These are phyloP conservation scores for Saccharomyces cerevisiae DNA, from an alignment of 805 yeast species.

Conservation along the genomic window DNA sequence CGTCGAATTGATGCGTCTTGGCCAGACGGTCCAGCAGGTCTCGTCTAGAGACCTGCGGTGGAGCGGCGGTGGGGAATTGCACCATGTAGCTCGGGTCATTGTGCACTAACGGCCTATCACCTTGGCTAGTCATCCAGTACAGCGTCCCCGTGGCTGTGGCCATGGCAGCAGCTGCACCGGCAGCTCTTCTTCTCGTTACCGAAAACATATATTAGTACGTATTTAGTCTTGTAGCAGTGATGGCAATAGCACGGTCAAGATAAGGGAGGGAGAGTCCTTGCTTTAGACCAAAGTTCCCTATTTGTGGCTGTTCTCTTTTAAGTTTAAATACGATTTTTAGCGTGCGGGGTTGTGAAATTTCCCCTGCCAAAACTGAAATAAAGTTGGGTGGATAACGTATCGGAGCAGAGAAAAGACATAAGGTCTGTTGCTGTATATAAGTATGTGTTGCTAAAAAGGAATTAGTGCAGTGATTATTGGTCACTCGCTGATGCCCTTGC, in stretches of 20 bases:
- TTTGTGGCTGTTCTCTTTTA: background rate
- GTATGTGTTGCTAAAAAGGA: background rate
- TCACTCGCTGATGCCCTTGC: conserved; percentile 22
- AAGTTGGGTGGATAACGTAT: background rate
- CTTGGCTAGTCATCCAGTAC: background rate
- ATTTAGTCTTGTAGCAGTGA: background rate
- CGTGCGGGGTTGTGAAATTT: background rate
- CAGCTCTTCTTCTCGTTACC: background rate
- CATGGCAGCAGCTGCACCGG: conserved; percentile 11
- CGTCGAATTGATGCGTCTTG: conserved; percentile 53
- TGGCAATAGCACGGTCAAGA: background rate
- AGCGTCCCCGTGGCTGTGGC: background rate
- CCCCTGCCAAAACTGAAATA: background rate
- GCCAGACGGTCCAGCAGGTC: conserved; percentile 42
- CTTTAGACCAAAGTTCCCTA: background rate
- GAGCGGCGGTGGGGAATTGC: conserved; percentile 9
- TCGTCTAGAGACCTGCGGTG: conserved; percentile 38
- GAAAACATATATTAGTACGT: conserved; percentile 1
- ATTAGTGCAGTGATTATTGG: background rate
- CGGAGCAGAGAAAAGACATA: background rate
- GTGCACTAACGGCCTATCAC: background rate
- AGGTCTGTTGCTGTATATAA: background rate
- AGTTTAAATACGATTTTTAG: background rate
- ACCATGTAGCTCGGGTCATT: background rate
- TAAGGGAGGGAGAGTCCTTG: background rate